A percentile compares a stretch with the other conserved stretches of the same genome.
Conservation (phyloP, 192 early-diverging fungal genomes). For the Diversispora epigaea region DNA sequence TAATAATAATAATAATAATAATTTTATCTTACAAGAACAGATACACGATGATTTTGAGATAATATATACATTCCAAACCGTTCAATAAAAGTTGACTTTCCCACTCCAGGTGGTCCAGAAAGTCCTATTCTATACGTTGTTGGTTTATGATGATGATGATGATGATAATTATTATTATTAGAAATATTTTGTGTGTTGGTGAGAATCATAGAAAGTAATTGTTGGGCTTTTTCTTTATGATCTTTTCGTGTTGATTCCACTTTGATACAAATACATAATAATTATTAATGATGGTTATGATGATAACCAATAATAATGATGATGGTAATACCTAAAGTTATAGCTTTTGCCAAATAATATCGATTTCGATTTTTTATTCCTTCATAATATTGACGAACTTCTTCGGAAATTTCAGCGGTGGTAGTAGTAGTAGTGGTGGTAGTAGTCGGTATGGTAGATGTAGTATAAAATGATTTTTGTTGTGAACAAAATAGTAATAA, state of each 20-base stretch:
- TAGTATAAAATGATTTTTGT: no score
- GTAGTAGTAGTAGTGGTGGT: no score
- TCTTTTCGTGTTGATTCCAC: slow-evolving; percentile 71
- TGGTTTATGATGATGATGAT: slow-evolving; percentile 28
- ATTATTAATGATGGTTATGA: not conserved
- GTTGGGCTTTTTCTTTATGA: slow-evolving; percentile 60
- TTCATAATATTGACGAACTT: slow-evolving; percentile 20
- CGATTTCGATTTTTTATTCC: slow-evolving; percentile 44
- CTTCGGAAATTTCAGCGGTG: not conserved
- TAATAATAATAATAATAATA: not conserved
- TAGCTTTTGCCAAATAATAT: slow-evolving; percentile 58
- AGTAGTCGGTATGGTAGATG: no score
- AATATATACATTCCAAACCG: slow-evolving; percentile 75
- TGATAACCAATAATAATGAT: not conserved
- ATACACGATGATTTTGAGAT: slow-evolving; percentile 64
- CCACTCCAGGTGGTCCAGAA: slow-evolving; percentile 78
- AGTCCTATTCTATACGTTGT: slow-evolving; percentile 75
- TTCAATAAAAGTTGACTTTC: slow-evolving; percentile 87
- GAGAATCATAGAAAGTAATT: slow-evolving; percentile 62
- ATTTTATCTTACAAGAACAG: slow-evolving; percentile 60
- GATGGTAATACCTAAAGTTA: slow-evolving; percentile 58
- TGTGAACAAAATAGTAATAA: no score
- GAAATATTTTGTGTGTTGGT: slow-evolving; percentile 31
- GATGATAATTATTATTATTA: slow-evolving; percentile 29
- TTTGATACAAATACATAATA: slow-evolving; percentile 8